Conservation (phyloP, 1,284 basidiomycete genomes). For the Blastosporella zonata region DNA sequence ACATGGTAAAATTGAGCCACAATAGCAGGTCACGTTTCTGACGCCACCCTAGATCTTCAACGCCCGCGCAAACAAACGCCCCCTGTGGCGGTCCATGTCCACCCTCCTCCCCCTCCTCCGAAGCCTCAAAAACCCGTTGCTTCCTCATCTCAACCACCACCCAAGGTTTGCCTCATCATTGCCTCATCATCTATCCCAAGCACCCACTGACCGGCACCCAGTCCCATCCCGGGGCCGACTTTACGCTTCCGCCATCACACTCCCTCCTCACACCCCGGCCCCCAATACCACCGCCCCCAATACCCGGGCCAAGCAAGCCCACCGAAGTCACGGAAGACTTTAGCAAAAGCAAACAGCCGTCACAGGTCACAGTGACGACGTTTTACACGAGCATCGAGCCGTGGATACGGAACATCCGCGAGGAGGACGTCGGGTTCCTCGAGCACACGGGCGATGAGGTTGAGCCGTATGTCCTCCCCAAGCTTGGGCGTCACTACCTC, state of each 20-base stretch:
- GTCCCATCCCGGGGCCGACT: constrained; percentile 51
- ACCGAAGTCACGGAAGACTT: constrained; percentile 85
- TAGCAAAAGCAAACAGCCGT: constrained; percentile 73
- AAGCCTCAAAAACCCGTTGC: constrained; percentile 53
- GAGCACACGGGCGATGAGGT: constrained; percentile 86
- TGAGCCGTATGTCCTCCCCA: constrained; percentile 83
- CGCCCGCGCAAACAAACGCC: constrained; percentile 61
- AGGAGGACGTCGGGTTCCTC: constrained; percentile 90
- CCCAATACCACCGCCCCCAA: constrained; percentile 62
- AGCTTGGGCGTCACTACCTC: constrained; percentile 84
- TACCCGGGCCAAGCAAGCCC: constrained; percentile 76
- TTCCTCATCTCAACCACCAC: constrained; percentile 39
- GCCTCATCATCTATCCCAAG: neutral
- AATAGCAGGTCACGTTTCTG: constrained; percentile 5
- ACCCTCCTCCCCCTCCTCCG: constrained; percentile 30
- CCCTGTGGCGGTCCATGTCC: constrained; percentile 35
- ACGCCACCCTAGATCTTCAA: constrained; percentile 36
- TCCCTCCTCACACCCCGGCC: constrained; percentile 65
- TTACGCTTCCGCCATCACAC: constrained; percentile 45
- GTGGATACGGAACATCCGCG: constrained; percentile 80
- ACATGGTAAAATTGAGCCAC: constrained; percentile 37
- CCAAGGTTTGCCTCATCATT: constrained; percentile 48
- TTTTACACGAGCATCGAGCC: constrained; percentile 87
- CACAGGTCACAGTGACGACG: constrained; percentile 63
- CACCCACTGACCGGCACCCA: constrained; percentile 22